phyloP scores from a whole-genome alignment of 2,329 filamentous ascomycete genomes.

The Phyllosticta ampelicida region DNA sequence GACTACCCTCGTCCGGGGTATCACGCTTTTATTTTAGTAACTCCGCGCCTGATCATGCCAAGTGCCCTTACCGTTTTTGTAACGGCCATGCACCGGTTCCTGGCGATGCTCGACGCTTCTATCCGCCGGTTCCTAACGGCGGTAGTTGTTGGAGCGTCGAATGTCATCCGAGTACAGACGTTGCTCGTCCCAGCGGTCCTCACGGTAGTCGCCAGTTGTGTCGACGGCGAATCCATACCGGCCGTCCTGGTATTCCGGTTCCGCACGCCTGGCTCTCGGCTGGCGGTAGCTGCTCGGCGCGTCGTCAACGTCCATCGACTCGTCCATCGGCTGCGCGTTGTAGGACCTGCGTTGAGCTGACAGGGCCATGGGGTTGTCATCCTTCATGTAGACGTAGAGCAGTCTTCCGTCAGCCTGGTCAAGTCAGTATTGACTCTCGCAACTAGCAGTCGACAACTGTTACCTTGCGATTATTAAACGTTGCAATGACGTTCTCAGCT shows the following conservation, averaged over 20 bases:
- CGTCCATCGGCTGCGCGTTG: conserved; percentile 15
- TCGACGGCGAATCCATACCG: conserved; percentile 28
- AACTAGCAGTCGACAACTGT: not conserved
- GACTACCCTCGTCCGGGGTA: not conserved
- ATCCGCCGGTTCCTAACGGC: not conserved
- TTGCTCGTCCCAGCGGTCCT: conserved; percentile 6
- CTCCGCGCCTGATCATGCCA: not conserved
- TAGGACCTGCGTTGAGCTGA: conserved; percentile 11
- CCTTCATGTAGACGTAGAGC: conserved; percentile 62
- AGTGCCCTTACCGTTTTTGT: no score
- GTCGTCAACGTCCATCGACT: conserved; percentile 36
- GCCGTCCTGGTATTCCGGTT: conserved; percentile 32
- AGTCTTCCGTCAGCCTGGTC: conserved; percentile 60
- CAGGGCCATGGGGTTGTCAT: conserved; percentile 24
- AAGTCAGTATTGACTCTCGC: not conserved
- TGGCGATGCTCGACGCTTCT: not conserved
- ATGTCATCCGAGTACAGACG: conserved; percentile 10
- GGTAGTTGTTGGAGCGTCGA: conserved; percentile 7
- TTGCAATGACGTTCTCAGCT: conserved; percentile 62
- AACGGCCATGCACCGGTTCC: no score
- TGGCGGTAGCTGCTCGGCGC: not conserved
- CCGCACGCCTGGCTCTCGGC: conserved; percentile 21
- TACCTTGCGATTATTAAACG: conserved; percentile 51
- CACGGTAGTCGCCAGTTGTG: conserved; percentile 2
- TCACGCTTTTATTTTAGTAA: not conserved